These are phyloP conservation scores for Talaromyces sp. DNA, from an alignment of 2,329 filamentous ascomycete species.

Conservation along the genomic window DNA sequence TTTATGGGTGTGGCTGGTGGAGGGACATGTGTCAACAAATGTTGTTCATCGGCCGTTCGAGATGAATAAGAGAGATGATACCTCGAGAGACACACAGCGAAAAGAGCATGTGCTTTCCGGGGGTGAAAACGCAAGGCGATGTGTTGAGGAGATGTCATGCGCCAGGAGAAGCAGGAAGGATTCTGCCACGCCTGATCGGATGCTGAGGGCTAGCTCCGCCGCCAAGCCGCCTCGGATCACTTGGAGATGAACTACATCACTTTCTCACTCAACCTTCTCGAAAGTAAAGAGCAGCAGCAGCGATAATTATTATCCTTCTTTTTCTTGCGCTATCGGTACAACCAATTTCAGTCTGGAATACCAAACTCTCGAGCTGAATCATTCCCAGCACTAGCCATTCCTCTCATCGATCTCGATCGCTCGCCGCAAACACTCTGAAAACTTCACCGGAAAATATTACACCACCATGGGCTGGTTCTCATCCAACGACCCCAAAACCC, in stretches of 20 bases:
- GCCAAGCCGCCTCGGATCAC: constrained; percentile 3
- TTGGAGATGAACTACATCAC: not conserved
- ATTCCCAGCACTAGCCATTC: not conserved
- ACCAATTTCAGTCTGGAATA: no score
- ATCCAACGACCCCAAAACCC: constrained; percentile 41
- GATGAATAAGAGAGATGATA: not conserved
- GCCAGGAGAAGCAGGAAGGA: not conserved
- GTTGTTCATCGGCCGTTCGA: not conserved
- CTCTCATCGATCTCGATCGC: not conserved
- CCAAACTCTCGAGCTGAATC: no score
- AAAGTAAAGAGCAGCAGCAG: not conserved
- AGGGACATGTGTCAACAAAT: not conserved
- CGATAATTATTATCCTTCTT: not conserved
- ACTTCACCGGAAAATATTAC: no score
- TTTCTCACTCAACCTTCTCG: no score
- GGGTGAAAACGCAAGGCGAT: not conserved
- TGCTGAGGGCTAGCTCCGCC: constrained; percentile 5
- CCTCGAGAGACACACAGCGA: not conserved
- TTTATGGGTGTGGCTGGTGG: not conserved
- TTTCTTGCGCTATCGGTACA: not conserved
- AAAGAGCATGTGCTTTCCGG: not conserved
- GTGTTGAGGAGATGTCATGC: not conserved
- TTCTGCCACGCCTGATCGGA: not conserved
- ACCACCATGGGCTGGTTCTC: constrained; percentile 36
- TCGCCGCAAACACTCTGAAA: not conserved